Evolutionary conservation across 805 yeast species (phyloP), one percentile per base, ranked within the genome.

Genomic region (Dipodascus albidus): DNA sequence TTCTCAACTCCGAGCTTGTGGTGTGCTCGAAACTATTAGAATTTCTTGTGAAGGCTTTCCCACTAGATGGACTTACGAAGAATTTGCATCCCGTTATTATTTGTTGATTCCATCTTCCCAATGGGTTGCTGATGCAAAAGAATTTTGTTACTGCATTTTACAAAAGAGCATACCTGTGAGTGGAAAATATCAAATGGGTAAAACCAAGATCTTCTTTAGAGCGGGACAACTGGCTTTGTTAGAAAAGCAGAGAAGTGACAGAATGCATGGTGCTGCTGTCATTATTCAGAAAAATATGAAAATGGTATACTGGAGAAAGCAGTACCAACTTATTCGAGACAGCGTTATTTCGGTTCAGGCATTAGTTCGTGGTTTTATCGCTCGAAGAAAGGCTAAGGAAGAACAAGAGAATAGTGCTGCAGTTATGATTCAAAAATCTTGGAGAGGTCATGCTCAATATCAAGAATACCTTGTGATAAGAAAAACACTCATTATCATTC

Each of bases 41-140:
- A 91, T 91, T 50, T 90, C 97, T 1, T 90, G 97, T 72, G 97
- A 96, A 51, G 99, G 99, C 44, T 91, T 90, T 77, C 99, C 99
- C 17, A 85, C 96, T 0, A 78, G 97, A 66, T 88, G 96, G 89
- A 81, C 96, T 1, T 93, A 88, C 65, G 89, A 83, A 52, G 98
- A 93, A 65, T 91, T 91, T 73, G 95, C 89, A 19, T 79, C 82
- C 58, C 80, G 96, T 64, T 91, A 89, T 67, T 91, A 88, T 64
- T 82, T 90, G 64, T 75, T 91, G 55, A 81, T 89, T 44, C 79
- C 82, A 44, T 84, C 96, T 0, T 71, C 74, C 41, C 77, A 79
- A 56, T 85, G 95, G 82, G 76, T 80, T 38, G 71, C 74, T 51
- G 74, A 74, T 2, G 80, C 83, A 21, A 76, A 78, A 56, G 79